Base-by-base conservation (phyloP, 129 eudicot genomes). In the Logfia minima region DNA sequence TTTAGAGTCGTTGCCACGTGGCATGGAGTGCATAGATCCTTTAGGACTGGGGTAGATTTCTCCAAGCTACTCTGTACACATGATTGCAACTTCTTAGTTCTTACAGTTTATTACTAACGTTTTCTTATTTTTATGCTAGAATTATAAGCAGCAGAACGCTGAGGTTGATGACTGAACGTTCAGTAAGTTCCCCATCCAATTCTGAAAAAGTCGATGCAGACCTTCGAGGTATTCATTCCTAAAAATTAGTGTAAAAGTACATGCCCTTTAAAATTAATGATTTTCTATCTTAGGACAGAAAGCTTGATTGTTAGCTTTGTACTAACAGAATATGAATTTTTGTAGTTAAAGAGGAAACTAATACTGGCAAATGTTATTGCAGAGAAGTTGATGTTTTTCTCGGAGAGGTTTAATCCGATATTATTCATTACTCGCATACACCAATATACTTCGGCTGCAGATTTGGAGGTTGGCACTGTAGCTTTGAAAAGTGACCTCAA, bases 11-110 rank as follows among this genome's bases (percentile, higher is more conserved):
- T 82, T 93, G 84, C 98, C 98, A 66, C 95, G 92, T 48, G 98
- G 98, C 71, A 86, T 93, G 84, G 98, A 93, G 77, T 90, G 95
- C 75, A 84, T 93, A 60, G 98, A 93, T 87, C 98, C 98, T 70
- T 77, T 93, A 48, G 96, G 96, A 82, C 78, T 90, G 68, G 98
- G 98, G 98, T 93, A 86, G 64, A 31, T 9, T 18, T 71, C 75
- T 76, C 35, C 56, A 6, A 59, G 2, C 10, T 13, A 6, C 18
- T 67, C 6, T 34, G 72, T 11, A 4, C 4, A 41, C 61, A n/a
- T 78, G 60, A 3, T 39, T 4, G 48, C 13, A 18, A 55, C 22
- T 5, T 55, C 37, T 34, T 34, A 34, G 7, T 1, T n/a, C 61
- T n/a, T 58, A 75, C 17, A 56, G 39, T 78, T 56, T 75, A 53